Conservation (phyloP, 2,329 filamentous ascomycete genomes). For the Teratosphaeria gauchensis region DNA sequence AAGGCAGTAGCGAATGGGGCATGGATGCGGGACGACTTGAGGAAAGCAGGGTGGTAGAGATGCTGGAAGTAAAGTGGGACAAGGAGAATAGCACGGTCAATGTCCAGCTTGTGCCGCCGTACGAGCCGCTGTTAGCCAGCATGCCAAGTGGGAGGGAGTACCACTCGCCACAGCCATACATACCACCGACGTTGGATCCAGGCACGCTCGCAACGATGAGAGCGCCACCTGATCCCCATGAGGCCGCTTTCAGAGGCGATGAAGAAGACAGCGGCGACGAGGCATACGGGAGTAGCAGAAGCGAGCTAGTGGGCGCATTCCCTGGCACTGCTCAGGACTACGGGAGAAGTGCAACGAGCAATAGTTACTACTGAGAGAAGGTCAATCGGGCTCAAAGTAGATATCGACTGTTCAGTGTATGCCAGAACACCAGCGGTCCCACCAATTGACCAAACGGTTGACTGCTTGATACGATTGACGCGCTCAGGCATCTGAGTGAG, state of each 20-base stretch:
- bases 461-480: neutral
- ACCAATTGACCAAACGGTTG: neutral
- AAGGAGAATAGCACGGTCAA: conserved; percentile 93
- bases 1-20: conserved; percentile 57
- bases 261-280: conserved; percentile 39
- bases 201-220: conserved; percentile 52
- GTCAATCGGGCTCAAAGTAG: neutral
- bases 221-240: conserved; percentile 42
- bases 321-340: conserved; percentile 35
- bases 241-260: conserved; percentile 32
- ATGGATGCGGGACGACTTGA: conserved; percentile 76
- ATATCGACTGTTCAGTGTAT: neutral
- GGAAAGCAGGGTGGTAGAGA: conserved; percentile 74
- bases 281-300: conserved; percentile 17
- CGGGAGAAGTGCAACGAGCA: conserved; percentile 19
- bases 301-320: conserved; percentile 40
- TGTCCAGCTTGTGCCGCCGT: conserved; percentile 64
- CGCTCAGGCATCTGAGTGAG: too few relatives aligned
- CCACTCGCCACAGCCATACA: conserved; percentile 59
- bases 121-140: conserved; percentile 60
- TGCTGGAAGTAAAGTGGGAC: conserved; percentile 80
- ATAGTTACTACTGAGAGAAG: conserved; percentile 20
- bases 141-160: conserved; percentile 88
- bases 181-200: conserved; percentile 54
- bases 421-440: neutral